Conservation (phyloP, 208 protist genomes). For the Trypanosoma congolense region DNA sequence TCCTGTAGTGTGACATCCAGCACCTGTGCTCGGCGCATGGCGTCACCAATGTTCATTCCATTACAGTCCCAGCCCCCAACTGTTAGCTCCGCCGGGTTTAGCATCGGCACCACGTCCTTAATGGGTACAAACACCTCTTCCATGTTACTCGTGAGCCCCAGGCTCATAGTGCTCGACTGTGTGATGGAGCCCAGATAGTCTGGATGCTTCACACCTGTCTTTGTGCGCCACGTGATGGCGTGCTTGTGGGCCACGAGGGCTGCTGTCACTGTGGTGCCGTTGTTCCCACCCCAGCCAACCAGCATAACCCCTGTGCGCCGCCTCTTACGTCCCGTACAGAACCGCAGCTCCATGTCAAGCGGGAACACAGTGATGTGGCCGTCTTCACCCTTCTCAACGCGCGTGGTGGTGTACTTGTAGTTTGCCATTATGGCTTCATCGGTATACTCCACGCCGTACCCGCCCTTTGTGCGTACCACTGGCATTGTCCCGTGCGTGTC, state of each 20-base stretch:
- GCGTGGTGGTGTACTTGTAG: conserved; percentile 84
- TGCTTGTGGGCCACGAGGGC: conserved; percentile 95
- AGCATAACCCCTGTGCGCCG: conserved; percentile 92
- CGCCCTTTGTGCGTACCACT: conserved; percentile 38
- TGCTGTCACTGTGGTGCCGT: conserved; percentile 98
- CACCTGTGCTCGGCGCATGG: conserved; percentile 94
- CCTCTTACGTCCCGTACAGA: conserved; percentile 89
- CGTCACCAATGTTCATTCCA: conserved; percentile 89
- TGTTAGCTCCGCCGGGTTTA: conserved; percentile 96
- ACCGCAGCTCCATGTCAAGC: conserved; percentile 49
- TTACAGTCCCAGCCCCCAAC: conserved; percentile 99
- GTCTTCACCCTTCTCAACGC: conserved; percentile 31
- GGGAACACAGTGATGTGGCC: conserved; percentile 71
- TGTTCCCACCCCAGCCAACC: conserved; percentile 98
- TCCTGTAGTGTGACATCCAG: conserved; percentile 93
- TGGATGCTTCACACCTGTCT: conserved; percentile 82
- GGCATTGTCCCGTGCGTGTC: conserved; percentile 25
- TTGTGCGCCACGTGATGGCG: conserved; percentile 92
- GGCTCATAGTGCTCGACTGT: conserved; percentile 93
- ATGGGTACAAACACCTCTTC: conserved; percentile 93
- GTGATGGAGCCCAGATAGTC: conserved; percentile 98
- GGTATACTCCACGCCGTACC: conserved; percentile 61
- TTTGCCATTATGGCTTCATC: conserved; percentile 69
- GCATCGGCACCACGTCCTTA: conserved; percentile 94
- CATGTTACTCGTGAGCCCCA: conserved; percentile 89